Evolutionary conservation across 306 rosid genomes (phyloP).

Genomic region (Luffa aegyptiaca): DNA sequence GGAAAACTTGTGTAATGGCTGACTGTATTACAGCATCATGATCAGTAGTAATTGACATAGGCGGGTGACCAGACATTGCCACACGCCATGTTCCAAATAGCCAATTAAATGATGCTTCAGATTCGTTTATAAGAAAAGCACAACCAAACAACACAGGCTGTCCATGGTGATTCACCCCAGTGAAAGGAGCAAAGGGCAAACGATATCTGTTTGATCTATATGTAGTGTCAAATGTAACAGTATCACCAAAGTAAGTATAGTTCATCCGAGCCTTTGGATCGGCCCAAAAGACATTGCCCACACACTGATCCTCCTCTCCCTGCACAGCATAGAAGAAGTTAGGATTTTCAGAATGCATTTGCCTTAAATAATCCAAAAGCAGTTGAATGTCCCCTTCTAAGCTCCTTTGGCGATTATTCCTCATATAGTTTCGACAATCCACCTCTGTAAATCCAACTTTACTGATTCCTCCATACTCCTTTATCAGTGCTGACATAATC

Average conservation of each 20-base stretch:
- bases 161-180: constrained; percentile 94
- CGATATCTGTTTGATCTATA: constrained; percentile 95
- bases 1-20: constrained; percentile 71
- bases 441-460: constrained; percentile 98
- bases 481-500: constrained; percentile 92
- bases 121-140: constrained; percentile 84
- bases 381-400: constrained; percentile 86
- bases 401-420: constrained; percentile 90
- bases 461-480: constrained; percentile 95
- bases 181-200: constrained; percentile 92
- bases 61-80: constrained; percentile 86
- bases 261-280: constrained; percentile 85
- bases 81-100: constrained; percentile 83
- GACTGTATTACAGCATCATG: constrained; percentile 76
- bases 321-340: constrained; percentile 86
- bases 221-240: constrained; percentile 95
- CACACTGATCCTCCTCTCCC: constrained; percentile 66
- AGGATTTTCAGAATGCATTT: constrained; percentile 66
- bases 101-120: constrained; percentile 89
- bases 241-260: constrained; percentile 81
- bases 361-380: constrained; percentile 80
- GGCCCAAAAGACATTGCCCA: constrained; percentile 83
- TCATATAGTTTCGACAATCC: constrained; percentile 95
- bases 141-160: constrained; percentile 96
- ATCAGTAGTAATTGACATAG: constrained; percentile 88